Evolutionary conservation across 2,329 filamentous ascomycete species (phyloP).

Genomic region (Colletotrichum eremochloae): DNA sequence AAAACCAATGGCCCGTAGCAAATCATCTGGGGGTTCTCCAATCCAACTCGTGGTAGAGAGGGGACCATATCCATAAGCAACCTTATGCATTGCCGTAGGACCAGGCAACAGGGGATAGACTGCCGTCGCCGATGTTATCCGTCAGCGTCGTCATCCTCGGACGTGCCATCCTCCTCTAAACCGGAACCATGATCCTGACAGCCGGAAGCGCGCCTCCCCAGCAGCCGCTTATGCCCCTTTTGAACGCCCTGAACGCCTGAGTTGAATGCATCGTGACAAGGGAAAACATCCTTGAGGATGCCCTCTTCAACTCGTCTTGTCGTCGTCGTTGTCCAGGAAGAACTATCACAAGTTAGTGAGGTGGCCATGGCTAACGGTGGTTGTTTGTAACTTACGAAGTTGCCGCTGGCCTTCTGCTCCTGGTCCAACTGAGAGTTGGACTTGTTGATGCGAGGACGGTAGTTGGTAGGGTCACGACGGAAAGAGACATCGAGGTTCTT

Average conservation of each 20-base stretch:
- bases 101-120: slow-evolving; percentile 77
- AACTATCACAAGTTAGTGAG: slow-evolving; percentile 68
- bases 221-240: slow-evolving; percentile 55
- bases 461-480: slow-evolving; percentile 96
- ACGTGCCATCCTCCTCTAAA: slow-evolving; percentile 63
- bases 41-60: not conserved
- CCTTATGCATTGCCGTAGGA: slow-evolving; percentile 59
- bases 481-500: slow-evolving; percentile 98
- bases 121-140: slow-evolving; percentile 70
- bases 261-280: slow-evolving; percentile 55
- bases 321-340: slow-evolving; percentile 91
- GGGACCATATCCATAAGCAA: slow-evolving; percentile 15
- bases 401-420: slow-evolving; percentile 93
- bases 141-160: slow-evolving; percentile 72
- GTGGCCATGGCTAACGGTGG: slow-evolving; percentile 22
- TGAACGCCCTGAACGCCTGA: slow-evolving; percentile 66
- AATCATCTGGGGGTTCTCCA: slow-evolving; percentile 1
- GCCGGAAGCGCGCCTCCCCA: slow-evolving; percentile 47
- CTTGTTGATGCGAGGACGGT: slow-evolving; percentile 99
- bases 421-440: slow-evolving; percentile 94
- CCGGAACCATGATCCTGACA: slow-evolving; percentile 50
- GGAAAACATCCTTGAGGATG: slow-evolving; percentile 51
- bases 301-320: slow-evolving; percentile 72
- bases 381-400: slow-evolving; percentile 77
- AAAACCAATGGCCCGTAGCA: slow-evolving; percentile 21